These are phyloP conservation scores for Madurella fahalii DNA, from an alignment of 2,329 filamentous ascomycete genomes.

Conservation along the genomic window DNA sequence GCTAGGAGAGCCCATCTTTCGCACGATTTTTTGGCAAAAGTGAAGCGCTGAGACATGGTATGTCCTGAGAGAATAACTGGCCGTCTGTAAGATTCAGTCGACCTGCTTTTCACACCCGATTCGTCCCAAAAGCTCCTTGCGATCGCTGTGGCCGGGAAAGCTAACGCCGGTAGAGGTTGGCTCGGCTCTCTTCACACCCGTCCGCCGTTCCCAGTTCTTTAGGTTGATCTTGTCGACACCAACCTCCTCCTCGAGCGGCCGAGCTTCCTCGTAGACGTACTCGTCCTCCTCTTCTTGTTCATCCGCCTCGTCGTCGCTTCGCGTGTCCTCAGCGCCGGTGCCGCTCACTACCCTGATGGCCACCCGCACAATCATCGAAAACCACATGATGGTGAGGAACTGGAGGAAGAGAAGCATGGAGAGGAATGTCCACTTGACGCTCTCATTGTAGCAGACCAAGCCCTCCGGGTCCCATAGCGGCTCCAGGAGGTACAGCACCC, in stretches of 20 bases:
- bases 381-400: conserved; percentile 77
- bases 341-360: conserved; percentile 76
- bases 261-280: conserved; percentile 50
- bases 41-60: neutral
- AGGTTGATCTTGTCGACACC: conserved; percentile 68
- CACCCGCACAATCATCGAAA: conserved; percentile 80
- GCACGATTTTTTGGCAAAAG: neutral
- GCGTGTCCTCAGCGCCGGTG: conserved; percentile 73
- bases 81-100: conserved; percentile 35
- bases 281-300: conserved; percentile 55
- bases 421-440: conserved; percentile 74
- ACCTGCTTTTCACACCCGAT: conserved; percentile 80
- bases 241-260: conserved; percentile 68
- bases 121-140: conserved; percentile 74
- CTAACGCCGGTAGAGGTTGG: conserved; percentile 55
- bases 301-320: conserved; percentile 81
- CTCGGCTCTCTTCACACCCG: conserved; percentile 50
- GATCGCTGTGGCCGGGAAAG: conserved; percentile 66
- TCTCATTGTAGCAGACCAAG: conserved; percentile 72
- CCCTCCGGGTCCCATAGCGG: conserved; percentile 70
- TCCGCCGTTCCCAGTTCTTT: conserved; percentile 57
- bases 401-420: conserved; percentile 73
- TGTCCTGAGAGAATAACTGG: neutral
- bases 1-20: no score
- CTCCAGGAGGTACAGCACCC: conserved; percentile 62